phyloP scores from a whole-genome alignment of 1,284 basidiomycete species.

The Malassezia psittaci region DNA sequence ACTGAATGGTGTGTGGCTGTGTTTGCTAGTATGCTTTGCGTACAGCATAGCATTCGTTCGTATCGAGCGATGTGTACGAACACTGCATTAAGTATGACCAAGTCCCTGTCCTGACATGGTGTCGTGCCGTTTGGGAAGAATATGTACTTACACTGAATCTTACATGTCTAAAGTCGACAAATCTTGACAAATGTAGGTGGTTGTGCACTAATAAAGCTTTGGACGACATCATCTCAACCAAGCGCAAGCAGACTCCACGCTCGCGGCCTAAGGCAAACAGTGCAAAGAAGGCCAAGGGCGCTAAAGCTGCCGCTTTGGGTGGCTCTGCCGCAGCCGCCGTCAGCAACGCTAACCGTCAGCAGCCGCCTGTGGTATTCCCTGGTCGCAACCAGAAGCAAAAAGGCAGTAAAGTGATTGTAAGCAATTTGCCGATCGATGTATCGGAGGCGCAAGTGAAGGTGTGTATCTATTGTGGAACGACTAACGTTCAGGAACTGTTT shows the following conservation, averaged over 20 bases:
- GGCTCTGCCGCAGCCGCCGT: constrained; percentile 30
- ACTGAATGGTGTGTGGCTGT: too few species aligned
- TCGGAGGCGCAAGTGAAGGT: constrained; percentile 83
- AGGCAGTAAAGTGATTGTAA: constrained; percentile 80
- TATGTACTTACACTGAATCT: constrained; percentile 10
- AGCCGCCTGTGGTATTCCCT: constrained; percentile 43
- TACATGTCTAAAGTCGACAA: constrained; percentile 24
- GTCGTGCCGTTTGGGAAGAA: constrained; percentile 2
- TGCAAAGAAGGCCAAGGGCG: constrained; percentile 22
- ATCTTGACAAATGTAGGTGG: constrained; percentile 38
- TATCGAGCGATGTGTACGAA: too few species aligned
- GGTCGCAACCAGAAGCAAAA: constrained; percentile 25
- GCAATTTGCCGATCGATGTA: constrained; percentile 87
- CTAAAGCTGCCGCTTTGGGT: constrained; percentile 41
- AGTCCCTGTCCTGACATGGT: neutral
- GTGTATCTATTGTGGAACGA: constrained; percentile 22
- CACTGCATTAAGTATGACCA: neutral
- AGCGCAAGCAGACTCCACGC: constrained; percentile 31
- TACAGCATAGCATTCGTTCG: too few species aligned
- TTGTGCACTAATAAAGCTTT: constrained; percentile 23
- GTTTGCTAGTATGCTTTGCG: too few species aligned
- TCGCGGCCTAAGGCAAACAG: constrained; percentile 20
- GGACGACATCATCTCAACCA: constrained; percentile 41
- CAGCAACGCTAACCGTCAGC: constrained; percentile 41
- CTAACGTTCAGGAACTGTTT: constrained; percentile 65